These are phyloP conservation scores for Trametes sanguinea DNA, from an alignment of 768 basidiomycete species.

Conservation along the genomic window DNA sequence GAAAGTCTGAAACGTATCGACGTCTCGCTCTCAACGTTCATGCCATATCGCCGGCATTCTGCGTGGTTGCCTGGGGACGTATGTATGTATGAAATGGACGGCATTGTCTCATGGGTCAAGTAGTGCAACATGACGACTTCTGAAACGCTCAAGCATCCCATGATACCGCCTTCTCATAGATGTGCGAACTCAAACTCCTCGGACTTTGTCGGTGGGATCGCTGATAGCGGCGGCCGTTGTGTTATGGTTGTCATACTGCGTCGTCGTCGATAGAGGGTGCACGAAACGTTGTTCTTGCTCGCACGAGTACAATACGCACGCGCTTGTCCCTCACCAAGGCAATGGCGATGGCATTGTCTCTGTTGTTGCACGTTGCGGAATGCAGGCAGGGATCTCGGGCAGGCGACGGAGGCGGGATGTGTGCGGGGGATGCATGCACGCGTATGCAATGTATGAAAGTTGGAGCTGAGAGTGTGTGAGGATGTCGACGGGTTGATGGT, in stretches of 20 bases:
- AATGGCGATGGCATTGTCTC: constrained; percentile 1
- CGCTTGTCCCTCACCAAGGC: neutral
- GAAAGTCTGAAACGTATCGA: too few relatives aligned
- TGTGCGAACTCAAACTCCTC: neutral
- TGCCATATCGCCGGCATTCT: neutral
- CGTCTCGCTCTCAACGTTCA: too few relatives aligned
- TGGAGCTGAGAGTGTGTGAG: constrained; percentile 7
- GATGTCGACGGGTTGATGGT: constrained; percentile 12
- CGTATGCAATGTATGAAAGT: neutral
- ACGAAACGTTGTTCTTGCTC: neutral
- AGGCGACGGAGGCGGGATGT: neutral
- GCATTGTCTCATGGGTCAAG: neutral
- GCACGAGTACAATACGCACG: neutral
- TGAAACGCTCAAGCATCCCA: neutral
- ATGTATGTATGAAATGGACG: neutral
- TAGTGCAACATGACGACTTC: neutral
- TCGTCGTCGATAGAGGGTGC: neutral
- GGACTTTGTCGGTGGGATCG: neutral
- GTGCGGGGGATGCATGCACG: neutral
- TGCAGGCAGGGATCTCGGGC: neutral
- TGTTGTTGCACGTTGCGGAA: constrained; percentile 6
- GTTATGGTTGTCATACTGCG: neutral
- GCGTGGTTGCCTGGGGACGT: neutral
- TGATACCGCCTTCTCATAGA: neutral
- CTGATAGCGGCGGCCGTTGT: too few relatives aligned